Base-by-base conservation (phyloP, 2,329 filamentous ascomycete species). In the Microcera coccophila region DNA sequence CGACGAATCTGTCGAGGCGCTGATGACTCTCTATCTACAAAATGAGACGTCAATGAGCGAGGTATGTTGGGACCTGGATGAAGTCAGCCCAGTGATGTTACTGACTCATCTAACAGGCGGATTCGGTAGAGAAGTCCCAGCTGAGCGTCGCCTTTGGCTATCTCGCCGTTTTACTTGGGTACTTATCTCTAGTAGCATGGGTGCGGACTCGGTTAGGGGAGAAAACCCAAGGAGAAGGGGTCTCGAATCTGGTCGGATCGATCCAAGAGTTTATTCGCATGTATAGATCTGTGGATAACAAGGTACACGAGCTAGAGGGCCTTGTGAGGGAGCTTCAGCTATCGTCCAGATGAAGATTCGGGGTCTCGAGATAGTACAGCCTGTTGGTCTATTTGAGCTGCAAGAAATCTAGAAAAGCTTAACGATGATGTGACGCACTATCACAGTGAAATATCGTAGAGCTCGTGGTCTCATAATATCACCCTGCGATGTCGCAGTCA, bases 121-220 rank as follows among this genome's bases (percentile, higher is more conserved):
- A 85, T 55, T 85, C 83, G 1, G 76, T 83, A 42, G 79, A 88
- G 58, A 87, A 90, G 60, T 84, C 83, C 19, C 82, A 86, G 46
- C 76, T 85, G 38, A 89, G 90, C 53, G 89, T 97, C 20, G 84
- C 86, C 2, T 82, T 91, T 62, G 90, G 89, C 14, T 96, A 95
- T 62, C 73, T 96, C 18, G 83, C 89, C 1, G 83, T 96, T 12
- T 72, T 95, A 5, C 74, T 97, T 3, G 88, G 89, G 15, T 93
- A 90, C 52, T 69, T 96, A 18, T 90, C 82, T 53, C 71, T 93
- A 20, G 65, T 71, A 38, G 55, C 63, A 10, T 65, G 70, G 4
- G 68, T 73, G 7, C 66, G 71, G 35, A 62, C 66, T 36, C 67
- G 66, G 19, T 67, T 81, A 26, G 62, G 65, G 28, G 50, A 59